Evolutionary conservation across 2,329 filamentous ascomycete genomes (phyloP).

Genomic region (Tolypocladium ovalisporum): DNA sequence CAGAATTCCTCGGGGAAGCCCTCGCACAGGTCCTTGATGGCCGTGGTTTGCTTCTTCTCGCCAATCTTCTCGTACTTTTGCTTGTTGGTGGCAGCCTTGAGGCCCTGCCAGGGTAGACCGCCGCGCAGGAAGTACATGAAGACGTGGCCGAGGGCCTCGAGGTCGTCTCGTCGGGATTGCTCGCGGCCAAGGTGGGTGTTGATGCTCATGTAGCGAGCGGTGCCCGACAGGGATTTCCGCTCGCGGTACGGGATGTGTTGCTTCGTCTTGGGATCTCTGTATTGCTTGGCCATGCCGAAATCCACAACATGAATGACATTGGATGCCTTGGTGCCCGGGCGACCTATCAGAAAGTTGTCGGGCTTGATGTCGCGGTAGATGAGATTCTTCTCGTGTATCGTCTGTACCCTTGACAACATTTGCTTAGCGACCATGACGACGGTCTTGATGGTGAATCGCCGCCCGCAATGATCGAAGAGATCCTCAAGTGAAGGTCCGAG

Average conservation of each 20-base stretch:
- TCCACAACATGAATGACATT: conserved; percentile 98
- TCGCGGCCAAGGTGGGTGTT: conserved; percentile 96
- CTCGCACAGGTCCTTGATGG: conserved; percentile 93
- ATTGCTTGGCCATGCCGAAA: conserved; percentile 99
- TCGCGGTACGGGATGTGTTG: conserved; percentile 98
- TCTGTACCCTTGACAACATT: conserved; percentile 89
- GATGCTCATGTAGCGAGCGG: conserved; percentile 98
- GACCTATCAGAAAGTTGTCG: conserved; percentile 96
- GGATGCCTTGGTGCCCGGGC: conserved; percentile 83
- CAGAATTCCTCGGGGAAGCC: conserved; percentile 95
- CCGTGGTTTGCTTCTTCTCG: conserved; percentile 98
- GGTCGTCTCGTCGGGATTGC: conserved; percentile 88
- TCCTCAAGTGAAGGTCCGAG: conserved; percentile 92
- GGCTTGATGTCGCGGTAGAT: conserved; percentile 99
- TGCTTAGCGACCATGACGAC: conserved; percentile 99
- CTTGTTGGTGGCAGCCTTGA: conserved; percentile 70
- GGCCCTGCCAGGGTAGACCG: conserved; percentile 59
- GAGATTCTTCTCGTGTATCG: conserved; percentile 96
- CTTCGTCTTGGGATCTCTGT: conserved; percentile 96
- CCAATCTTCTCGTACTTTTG: conserved; percentile 99
- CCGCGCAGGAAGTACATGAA: conserved; percentile 69
- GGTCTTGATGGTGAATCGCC: conserved; percentile 92
- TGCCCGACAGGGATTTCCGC: conserved; percentile 91
- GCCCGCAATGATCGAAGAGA: conserved; percentile 93
- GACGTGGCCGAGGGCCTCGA: conserved; percentile 74